Base-by-base conservation (phyloP, 2,329 filamentous ascomycete species). In the Colletotrichum agaves region DNA sequence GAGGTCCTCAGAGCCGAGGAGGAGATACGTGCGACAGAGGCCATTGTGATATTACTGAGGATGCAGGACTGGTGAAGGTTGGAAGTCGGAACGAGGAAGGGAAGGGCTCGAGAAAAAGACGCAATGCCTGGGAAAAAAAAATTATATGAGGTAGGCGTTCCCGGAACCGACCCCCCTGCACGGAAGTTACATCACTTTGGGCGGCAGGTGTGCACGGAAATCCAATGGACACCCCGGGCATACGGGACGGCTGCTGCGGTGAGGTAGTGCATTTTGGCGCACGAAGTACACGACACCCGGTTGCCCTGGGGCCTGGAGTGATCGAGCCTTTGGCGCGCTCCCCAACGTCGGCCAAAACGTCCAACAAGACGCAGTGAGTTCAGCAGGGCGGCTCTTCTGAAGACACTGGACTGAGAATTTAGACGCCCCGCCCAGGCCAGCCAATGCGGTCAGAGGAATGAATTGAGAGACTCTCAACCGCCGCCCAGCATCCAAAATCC, bases 1-100 rank as follows among this genome's bases (percentile, higher is more conserved):
- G 91, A 90, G 78, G 93, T 88, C 84, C 94, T 91, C 79, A 98
- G 87, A 82, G 93, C 90, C 81, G 92, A 88, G 78, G 91, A 90
- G 84, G 91, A 90, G 78, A 97, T 82, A 86, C 93, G 91, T 80
- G 96, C 84, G 79, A 93, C 88, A 78, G 93, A 90, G 80, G 93
- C 91, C 93, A 97, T 97, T 83, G 83, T 88, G 78, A 76, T 67
- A 61, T 62, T 71, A 49, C 62, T 63, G 67, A 69, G 65, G 65
- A 61, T 66, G 63, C 61, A 61, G 75, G 73, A 72, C 69, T 67
- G 65, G 58, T 71, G 72, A 76, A 75, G 77, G 72, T 63, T 69
- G 71, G 69, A 67, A 72, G 62, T 71, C 70, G 60, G 68, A 61
- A 72, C 72, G 70, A 72, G 70, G 75, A 75, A 73, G 72, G 67